Evolutionary conservation across 176 grass and related monocot genomes (phyloP).

Genomic region (Pontederia paniculata): DNA sequence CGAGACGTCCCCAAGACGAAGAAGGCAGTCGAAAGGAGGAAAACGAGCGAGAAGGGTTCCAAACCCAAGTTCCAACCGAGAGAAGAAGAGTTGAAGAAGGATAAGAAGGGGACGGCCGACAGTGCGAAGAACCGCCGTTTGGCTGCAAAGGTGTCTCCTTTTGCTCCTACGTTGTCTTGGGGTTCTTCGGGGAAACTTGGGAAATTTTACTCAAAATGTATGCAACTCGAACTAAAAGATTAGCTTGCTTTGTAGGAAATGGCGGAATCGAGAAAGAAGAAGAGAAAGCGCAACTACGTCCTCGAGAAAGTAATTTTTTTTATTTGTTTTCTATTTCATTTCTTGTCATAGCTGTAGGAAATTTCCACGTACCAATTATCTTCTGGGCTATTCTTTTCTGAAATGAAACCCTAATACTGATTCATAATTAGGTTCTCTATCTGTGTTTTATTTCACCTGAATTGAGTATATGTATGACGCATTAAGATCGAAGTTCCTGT

Average conservation of each 20-base stretch:
- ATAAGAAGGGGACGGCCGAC: not conserved
- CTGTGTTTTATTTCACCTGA: no score
- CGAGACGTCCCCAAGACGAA: not conserved
- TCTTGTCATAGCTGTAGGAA: not conserved
- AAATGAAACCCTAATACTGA: no score
- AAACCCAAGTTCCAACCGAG: not conserved
- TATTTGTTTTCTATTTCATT: not conserved
- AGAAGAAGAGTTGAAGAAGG: not conserved
- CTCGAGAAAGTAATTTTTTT: constrained; percentile 45
- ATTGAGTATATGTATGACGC: no score
- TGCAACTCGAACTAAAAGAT: not conserved
- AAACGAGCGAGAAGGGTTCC: not conserved
- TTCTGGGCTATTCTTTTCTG: not conserved
- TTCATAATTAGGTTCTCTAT: no score
- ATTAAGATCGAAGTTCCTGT: no score
- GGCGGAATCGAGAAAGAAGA: constrained; percentile 61
- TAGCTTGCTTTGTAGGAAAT: constrained; percentile 3
- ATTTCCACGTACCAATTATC: not conserved
- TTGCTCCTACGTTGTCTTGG: not conserved
- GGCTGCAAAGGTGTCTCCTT: constrained; percentile 7
- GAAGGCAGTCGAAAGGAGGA: not conserved
- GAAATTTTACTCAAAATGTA: no score
- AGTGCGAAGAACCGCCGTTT: constrained; percentile 1
- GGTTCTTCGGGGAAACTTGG: not conserved
- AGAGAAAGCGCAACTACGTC: constrained; percentile 53